Evolutionary conservation across 768 basidiomycete species (phyloP).

Genomic region (Guyanaporus albipodus): DNA sequence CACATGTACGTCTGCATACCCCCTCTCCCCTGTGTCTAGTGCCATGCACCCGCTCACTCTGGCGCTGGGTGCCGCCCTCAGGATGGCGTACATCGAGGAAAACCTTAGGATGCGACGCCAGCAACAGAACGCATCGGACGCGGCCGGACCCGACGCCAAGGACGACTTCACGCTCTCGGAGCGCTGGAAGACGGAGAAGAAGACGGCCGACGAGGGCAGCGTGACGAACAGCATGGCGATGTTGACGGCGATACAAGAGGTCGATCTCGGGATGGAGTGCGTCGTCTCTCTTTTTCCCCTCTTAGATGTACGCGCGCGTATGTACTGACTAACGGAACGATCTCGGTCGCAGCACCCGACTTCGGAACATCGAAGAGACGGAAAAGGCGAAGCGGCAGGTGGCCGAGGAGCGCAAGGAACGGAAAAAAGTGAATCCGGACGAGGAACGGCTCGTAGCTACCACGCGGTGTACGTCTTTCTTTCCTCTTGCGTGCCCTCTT

Average conservation of each 20-base stretch:
- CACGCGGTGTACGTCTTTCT: slow-evolving; percentile 66
- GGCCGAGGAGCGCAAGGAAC: slow-evolving; percentile 65
- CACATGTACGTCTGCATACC: slow-evolving; percentile 92
- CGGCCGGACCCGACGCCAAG: slow-evolving; percentile 47
- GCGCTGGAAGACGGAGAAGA: slow-evolving; percentile 57
- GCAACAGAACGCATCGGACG: slow-evolving; percentile 45
- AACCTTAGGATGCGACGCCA: slow-evolving; percentile 77
- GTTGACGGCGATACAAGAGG: slow-evolving; percentile 97
- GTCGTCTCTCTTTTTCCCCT: slow-evolving; percentile 31
- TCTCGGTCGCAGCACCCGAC: slow-evolving; percentile 66
- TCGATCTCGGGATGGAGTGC: slow-evolving; percentile 98
- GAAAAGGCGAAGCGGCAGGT: slow-evolving; percentile 92
- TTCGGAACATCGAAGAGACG: slow-evolving; percentile 96
- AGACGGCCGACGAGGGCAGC: slow-evolving; percentile 75
- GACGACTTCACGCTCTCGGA: slow-evolving; percentile 75
- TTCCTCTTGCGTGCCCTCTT: background rate
- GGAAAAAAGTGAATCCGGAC: slow-evolving; percentile 52
- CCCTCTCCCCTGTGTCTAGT: no score
- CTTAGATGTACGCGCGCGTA: no score
- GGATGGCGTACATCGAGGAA: slow-evolving; percentile 98
- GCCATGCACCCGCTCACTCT: no score
- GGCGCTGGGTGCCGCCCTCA: background rate
- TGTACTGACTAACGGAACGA: no score
- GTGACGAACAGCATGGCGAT: slow-evolving; percentile 92
- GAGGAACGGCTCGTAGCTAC: slow-evolving; percentile 84